A percentile compares a stretch with the other conserved stretches of the same genome.
These are phyloP conservation scores for Saccharomyces hybrid DNA, from an alignment of 1,139 yeast species.

Conservation along the genomic window DNA sequence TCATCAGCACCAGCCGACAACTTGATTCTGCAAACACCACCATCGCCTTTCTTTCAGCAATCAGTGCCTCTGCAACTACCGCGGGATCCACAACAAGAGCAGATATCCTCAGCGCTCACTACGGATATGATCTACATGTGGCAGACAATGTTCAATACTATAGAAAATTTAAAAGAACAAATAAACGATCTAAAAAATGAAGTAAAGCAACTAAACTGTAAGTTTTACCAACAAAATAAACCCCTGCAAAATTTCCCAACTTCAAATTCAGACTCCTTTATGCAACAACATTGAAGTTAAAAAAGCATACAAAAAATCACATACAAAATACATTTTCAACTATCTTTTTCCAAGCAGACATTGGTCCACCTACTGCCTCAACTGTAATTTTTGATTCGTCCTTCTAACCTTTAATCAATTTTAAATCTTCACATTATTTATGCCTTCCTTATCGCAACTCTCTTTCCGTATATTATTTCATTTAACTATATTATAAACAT, in stretches of 20 bases:
- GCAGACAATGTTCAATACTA: constrained; percentile 10
- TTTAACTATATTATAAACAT: too few relatives aligned
- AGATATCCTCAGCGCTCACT: neutral
- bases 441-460: neutral
- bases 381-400: neutral
- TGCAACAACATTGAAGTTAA: neutral
- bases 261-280: neutral
- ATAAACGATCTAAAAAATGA: constrained; percentile 10
- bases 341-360: neutral
- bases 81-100: neutral
- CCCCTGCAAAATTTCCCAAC: neutral
- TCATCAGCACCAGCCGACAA: neutral
- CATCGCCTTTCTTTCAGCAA: neutral
- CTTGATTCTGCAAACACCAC: neutral
- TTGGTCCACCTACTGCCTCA: neutral
- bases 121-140: constrained; percentile 4
- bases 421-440: neutral
- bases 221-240: constrained; percentile 7
- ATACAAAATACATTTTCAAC: neutral
- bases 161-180: constrained; percentile 14
- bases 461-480: neutral
- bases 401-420: neutral
- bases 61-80: neutral
- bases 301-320: neutral
- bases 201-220: constrained; percentile 8